Conservation (phyloP, 768 basidiomycete genomes). For the Erythrobasidium yunnanense region DNA sequence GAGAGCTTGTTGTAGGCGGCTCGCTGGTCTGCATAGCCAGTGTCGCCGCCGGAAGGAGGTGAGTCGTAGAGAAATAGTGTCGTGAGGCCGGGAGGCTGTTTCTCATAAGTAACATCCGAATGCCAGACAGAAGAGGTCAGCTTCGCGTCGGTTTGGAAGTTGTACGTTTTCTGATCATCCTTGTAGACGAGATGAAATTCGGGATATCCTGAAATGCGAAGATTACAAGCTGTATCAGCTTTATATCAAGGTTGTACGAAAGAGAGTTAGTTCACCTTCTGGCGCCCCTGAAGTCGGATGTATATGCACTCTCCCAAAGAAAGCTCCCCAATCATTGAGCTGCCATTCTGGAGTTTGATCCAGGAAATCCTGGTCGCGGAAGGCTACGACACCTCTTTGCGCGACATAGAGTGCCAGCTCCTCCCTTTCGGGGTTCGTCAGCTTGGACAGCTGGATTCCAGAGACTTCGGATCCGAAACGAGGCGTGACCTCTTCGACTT, state of each 20-base stretch:
- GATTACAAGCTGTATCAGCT: too few relatives aligned
- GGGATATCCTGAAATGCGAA: constrained; percentile 56
- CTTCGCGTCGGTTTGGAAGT: constrained; percentile 57
- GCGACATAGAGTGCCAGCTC: constrained; percentile 66
- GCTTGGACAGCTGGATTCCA: constrained; percentile 56
- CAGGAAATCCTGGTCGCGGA: too few relatives aligned
- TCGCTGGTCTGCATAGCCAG: constrained; percentile 35
- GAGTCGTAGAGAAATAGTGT: constrained; percentile 58
- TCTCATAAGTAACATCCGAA: constrained; percentile 68
- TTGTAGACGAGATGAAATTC: constrained; percentile 69
- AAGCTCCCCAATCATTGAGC: constrained; percentile 54
- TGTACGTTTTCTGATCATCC: constrained; percentile 53
- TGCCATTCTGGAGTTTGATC: constrained; percentile 51
- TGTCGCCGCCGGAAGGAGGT: constrained; percentile 52
- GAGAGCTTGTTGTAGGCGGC: constrained; percentile 63
- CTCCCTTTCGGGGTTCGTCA: constrained; percentile 55
- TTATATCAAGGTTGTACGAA: too few relatives aligned
- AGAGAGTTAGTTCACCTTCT: too few relatives aligned
- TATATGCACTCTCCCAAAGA: constrained; percentile 56
- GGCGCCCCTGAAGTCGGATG: constrained; percentile 78
- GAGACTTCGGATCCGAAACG: constrained; percentile 60
- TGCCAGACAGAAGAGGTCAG: constrained; percentile 61
- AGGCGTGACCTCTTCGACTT: constrained; percentile 58
- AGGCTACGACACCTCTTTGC: constrained; percentile 56
- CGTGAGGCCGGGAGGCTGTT: constrained; percentile 76